Evolutionary conservation across 2,329 filamentous ascomycete species (phyloP).

Genomic region (Aspergillus chevalieri): DNA sequence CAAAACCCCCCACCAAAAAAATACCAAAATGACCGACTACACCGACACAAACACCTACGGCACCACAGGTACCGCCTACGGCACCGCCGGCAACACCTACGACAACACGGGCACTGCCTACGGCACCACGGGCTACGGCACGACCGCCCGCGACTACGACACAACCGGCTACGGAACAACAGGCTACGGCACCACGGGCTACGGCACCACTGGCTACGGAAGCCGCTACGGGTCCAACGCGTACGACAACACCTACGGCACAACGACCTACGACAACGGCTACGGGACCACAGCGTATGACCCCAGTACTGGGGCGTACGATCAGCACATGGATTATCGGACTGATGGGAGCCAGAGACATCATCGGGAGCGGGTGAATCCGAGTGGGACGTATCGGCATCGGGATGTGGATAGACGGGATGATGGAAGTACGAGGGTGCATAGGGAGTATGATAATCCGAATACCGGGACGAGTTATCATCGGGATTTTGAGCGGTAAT

Average conservation of each 20-base stretch:
- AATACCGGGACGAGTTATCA: conserved; percentile 30
- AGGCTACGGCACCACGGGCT: conserved; percentile 18
- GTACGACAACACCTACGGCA: conserved; percentile 15
- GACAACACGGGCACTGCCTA: conserved; percentile 7
- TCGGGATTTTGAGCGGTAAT: conserved; percentile 25
- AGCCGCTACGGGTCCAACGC: conserved; percentile 11
- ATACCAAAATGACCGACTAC: conserved; percentile 5
- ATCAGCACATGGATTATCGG: conserved; percentile 30
- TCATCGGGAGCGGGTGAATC: conserved; percentile 27
- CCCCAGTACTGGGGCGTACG: conserved; percentile 23
- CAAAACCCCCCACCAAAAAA: neutral
- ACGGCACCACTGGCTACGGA: conserved; percentile 17
- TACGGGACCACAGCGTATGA: conserved; percentile 23
- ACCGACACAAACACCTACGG: conserved; percentile 12
- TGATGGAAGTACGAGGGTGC: conserved; percentile 24
- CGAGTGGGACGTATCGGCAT: conserved; percentile 25
- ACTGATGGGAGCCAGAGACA: conserved; percentile 20
- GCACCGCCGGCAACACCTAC: conserved; percentile 10
- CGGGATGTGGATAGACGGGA: conserved; percentile 27
- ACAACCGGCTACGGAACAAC: conserved; percentile 4
- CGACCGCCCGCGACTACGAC: conserved; percentile 7
- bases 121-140: conserved; percentile 5
- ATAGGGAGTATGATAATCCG: conserved; percentile 28
- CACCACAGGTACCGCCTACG: conserved; percentile 6
- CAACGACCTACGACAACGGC: conserved; percentile 18